Conservation (phyloP, 352 stramenopile species). For the Globisporangium alternatum region DNA sequence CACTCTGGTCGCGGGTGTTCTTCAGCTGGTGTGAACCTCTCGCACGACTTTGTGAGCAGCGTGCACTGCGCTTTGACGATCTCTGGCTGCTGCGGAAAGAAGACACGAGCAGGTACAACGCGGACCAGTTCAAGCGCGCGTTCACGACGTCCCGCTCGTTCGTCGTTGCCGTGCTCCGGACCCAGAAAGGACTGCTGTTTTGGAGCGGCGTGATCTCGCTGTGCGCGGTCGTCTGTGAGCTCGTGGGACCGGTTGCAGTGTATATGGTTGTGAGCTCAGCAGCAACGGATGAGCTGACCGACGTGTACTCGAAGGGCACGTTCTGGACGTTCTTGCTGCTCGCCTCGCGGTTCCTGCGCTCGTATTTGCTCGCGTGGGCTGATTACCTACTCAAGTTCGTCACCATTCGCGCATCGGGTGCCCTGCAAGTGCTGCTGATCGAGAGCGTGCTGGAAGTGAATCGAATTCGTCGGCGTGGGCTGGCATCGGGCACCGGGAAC, state of each 20-base stretch:
- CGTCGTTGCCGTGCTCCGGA: conserved; percentile 21
- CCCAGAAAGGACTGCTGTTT: conserved; percentile 22
- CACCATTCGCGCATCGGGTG: conserved; percentile 16
- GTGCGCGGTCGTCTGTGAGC: conserved; percentile 26
- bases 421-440: conserved; percentile 31
- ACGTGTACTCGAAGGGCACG: conserved; percentile 24
- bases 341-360: conserved; percentile 28
- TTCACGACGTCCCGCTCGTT: conserved; percentile 22
- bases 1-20: conserved; percentile 30
- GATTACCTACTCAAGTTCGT: conserved; percentile 31
- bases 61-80: conserved; percentile 26
- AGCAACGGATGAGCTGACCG: conserved; percentile 19
- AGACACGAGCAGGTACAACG: conserved; percentile 23
- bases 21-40: conserved; percentile 35
- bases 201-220: conserved; percentile 31
- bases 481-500: conserved; percentile 16
- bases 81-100: conserved; percentile 30
- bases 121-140: conserved; percentile 18
- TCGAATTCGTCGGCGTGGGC: not conserved
- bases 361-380: conserved; percentile 28
- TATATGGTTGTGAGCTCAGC: conserved; percentile 26
- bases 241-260: conserved; percentile 27
- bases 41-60: conserved; percentile 20
- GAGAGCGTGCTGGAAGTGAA: conserved; percentile 23
- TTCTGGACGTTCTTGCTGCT: conserved; percentile 32